These are phyloP conservation scores for Penicillium pulvis DNA, from an alignment of 495 filamentous ascomycete genomes.

Conservation along the genomic window DNA sequence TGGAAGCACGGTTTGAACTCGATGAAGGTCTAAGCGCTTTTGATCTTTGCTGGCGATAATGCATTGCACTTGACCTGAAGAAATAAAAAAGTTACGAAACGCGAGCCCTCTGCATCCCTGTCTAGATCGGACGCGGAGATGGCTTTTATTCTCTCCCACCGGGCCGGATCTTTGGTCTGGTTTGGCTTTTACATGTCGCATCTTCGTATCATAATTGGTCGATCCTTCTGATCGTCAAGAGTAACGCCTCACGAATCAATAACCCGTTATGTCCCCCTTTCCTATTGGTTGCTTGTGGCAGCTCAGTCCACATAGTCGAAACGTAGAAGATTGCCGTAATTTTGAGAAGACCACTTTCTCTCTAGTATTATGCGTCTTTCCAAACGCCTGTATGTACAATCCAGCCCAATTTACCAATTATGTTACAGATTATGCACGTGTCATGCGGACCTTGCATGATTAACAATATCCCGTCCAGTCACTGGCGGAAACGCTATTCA, in stretches of 20 bases:
- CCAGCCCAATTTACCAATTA: not conserved
- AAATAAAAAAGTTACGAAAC: slow-evolving; percentile 29
- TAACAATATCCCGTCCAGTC: slow-evolving; percentile 23
- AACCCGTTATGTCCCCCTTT: slow-evolving; percentile 29
- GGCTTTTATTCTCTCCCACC: slow-evolving; percentile 14
- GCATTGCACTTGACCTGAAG: slow-evolving; percentile 33
- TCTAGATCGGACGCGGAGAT: slow-evolving; percentile 20
- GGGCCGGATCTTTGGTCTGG: slow-evolving; percentile 24
- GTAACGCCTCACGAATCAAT: slow-evolving; percentile 50
- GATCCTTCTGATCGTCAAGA: slow-evolving; percentile 35
- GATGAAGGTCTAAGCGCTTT: slow-evolving; percentile 81
- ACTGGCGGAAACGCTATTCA: slow-evolving; percentile 8
- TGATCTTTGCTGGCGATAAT: slow-evolving; percentile 24
- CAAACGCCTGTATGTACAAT: not conserved
- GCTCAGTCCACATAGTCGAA: not conserved
- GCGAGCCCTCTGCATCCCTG: slow-evolving; percentile 25
- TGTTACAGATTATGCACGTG: slow-evolving; percentile 1
- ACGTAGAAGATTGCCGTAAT: not conserved
- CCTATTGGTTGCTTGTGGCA: not conserved
- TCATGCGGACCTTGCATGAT: slow-evolving; percentile 1
- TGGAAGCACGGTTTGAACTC: slow-evolving; percentile 95
- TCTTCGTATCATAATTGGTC: slow-evolving; percentile 39
- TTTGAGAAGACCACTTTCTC: not conserved
- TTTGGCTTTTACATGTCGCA: slow-evolving; percentile 29
- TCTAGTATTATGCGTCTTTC: not conserved